These are phyloP conservation scores for Colletotrichum zoysiae DNA, from an alignment of 2,329 filamentous ascomycete genomes.

Conservation along the genomic window DNA sequence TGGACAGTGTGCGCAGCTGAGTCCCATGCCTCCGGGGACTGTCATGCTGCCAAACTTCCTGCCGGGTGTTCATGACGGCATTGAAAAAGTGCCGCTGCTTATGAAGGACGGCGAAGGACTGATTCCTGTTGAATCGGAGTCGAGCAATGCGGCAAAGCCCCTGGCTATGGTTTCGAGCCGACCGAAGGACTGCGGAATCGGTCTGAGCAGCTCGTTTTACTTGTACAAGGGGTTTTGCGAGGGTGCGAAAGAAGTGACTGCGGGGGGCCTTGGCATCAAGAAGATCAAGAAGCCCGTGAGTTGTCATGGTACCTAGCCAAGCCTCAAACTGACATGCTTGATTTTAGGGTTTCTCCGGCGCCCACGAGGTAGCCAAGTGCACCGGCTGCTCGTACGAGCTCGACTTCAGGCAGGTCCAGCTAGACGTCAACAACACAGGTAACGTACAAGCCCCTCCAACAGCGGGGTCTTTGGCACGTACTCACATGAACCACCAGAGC, in stretches of 20 bases:
- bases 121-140: conserved; percentile 53
- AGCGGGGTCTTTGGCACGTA: neutral
- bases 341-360: conserved; percentile 56
- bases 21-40: conserved; percentile 8
- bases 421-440: conserved; percentile 64
- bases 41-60: conserved; percentile 35
- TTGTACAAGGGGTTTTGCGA: conserved; percentile 67
- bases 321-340: neutral
- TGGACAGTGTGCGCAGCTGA: conserved; percentile 37
- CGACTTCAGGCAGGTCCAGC: conserved; percentile 64
- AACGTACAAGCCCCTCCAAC: conserved; percentile 44
- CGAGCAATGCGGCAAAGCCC: conserved; percentile 30
- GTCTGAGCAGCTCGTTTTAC: conserved; percentile 62
- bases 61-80: conserved; percentile 32
- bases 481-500: conserved; percentile 50
- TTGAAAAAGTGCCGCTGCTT: conserved; percentile 25
- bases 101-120: conserved; percentile 49
- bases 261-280: conserved; percentile 63
- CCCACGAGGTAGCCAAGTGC: conserved; percentile 63
- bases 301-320: neutral
- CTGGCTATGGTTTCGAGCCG: conserved; percentile 39
- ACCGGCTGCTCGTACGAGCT: conserved; percentile 66
- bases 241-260: conserved; percentile 63
- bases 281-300: conserved; percentile 63
- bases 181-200: conserved; percentile 58